phyloP scores from a whole-genome alignment of 208 protist species.

The Acanthamoeba quina region DNA sequence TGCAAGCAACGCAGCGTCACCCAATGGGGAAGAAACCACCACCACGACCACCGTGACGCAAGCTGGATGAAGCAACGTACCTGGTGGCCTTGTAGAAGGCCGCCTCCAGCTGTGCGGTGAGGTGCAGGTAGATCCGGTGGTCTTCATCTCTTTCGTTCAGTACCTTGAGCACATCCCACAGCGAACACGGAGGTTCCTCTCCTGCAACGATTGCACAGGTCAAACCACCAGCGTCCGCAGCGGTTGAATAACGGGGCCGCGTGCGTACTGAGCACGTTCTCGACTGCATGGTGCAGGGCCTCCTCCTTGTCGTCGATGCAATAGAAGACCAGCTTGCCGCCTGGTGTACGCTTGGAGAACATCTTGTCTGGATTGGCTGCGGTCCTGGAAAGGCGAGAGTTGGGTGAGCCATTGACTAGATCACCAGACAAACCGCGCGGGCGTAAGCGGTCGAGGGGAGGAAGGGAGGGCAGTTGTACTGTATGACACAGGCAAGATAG shows the following conservation, averaged over 20 bases:
- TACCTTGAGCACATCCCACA: constrained; percentile 44
- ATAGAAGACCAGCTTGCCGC: constrained; percentile 53
- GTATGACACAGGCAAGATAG: constrained; percentile 18
- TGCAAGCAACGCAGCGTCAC: neutral
- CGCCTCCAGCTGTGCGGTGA: constrained; percentile 32
- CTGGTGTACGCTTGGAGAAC: constrained; percentile 53
- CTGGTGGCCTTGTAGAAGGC: constrained; percentile 3
- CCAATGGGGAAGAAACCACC: no score
- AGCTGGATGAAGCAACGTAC: neutral
- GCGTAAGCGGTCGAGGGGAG: no score
- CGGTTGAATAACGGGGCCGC: neutral
- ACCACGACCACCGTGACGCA: no score
- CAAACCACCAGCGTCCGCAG: neutral
- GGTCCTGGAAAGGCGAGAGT: neutral
- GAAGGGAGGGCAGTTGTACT: neutral
- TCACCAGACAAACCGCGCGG: no score
- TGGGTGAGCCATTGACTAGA: no score
- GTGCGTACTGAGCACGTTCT: neutral
- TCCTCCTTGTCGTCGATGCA: constrained; percentile 57
- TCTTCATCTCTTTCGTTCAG: constrained; percentile 49
- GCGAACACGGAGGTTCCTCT: constrained; percentile 38
- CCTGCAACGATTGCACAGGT: neutral
- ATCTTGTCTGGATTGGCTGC: constrained; percentile 47
- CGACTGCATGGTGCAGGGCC: constrained; percentile 7
- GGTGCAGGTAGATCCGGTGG: constrained; percentile 9